Evolutionary conservation across 2,329 filamentous ascomycete species (phyloP).

Genomic region (Sporothrix phasma): DNA sequence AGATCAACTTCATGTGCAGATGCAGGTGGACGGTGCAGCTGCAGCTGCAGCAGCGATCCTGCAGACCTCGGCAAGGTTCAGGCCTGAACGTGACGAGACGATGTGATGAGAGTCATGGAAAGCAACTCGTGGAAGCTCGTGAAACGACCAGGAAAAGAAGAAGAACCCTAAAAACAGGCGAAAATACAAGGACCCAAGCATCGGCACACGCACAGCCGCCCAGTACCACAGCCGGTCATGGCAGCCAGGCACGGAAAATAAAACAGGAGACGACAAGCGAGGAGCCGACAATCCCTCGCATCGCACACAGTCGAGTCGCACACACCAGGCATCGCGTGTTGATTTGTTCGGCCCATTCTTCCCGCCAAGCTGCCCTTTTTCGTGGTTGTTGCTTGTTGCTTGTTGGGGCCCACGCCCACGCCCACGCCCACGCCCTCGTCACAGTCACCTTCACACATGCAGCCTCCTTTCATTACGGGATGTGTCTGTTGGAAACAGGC

Average conservation of each 20-base stretch:
- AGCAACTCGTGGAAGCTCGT: background rate
- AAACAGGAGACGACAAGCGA: background rate
- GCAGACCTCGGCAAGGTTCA: background rate
- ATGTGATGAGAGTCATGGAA: background rate
- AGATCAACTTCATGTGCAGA: background rate
- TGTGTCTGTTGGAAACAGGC: slow-evolving; percentile 1
- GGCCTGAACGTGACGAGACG: background rate
- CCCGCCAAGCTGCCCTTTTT: no score
- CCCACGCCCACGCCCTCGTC: no score
- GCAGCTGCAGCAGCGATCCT: background rate
- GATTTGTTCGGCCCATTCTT: background rate
- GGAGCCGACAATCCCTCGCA: no score
- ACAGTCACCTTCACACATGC: background rate
- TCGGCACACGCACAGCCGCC: background rate
- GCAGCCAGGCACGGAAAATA: background rate
- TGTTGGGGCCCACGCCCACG: background rate
- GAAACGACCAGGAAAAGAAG: background rate
- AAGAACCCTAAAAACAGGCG: background rate
- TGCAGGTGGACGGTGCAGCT: background rate
- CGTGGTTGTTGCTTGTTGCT: background rate
- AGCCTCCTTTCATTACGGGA: slow-evolving; percentile 8
- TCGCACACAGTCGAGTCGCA: no score
- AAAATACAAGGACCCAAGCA: background rate
- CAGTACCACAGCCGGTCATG: slow-evolving; percentile 6
- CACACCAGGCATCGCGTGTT: no score